phyloP scores from a whole-genome alignment of 495 filamentous ascomycete species.

The Neurospora intermedia region DNA sequence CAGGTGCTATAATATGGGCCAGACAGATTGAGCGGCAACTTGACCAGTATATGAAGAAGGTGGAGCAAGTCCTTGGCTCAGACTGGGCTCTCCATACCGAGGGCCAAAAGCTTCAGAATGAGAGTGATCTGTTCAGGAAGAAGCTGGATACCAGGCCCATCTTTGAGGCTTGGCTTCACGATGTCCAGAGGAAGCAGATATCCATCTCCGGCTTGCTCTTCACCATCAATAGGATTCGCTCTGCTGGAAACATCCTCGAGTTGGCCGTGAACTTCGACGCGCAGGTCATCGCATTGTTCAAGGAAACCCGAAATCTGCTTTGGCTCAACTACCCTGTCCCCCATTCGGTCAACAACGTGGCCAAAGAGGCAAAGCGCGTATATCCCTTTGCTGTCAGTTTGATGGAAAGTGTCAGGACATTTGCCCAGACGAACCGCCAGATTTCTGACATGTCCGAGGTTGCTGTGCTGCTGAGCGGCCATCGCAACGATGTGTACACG shows the following conservation, averaged over 20 bases:
- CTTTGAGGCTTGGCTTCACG: slow-evolving; percentile 88
- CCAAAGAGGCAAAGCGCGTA: slow-evolving; percentile 92
- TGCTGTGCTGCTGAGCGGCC: slow-evolving; percentile 75
- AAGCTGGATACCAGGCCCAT: slow-evolving; percentile 89
- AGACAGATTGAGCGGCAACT: slow-evolving; percentile 93
- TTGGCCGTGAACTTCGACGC: slow-evolving; percentile 92
- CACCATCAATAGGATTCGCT: slow-evolving; percentile 74
- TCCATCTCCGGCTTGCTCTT: slow-evolving; percentile 88
- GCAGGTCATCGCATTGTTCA: slow-evolving; percentile 94
- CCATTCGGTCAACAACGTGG: slow-evolving; percentile 85
- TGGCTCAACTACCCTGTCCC: slow-evolving; percentile 91
- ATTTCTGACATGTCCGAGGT: slow-evolving; percentile 79
- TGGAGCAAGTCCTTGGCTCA: slow-evolving; percentile 86
- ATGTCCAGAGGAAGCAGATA: slow-evolving; percentile 75
- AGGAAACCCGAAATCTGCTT: slow-evolving; percentile 92
- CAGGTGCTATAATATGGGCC: slow-evolving; percentile 94
- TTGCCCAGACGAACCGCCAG: slow-evolving; percentile 72
- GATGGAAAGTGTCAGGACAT: slow-evolving; percentile 92
- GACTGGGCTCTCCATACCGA: slow-evolving; percentile 92
- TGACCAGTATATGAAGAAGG: slow-evolving; percentile 92
- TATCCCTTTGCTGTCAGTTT: slow-evolving; percentile 95
- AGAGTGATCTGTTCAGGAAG: slow-evolving; percentile 84
- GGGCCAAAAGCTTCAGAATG: slow-evolving; percentile 82
- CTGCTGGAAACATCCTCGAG: slow-evolving; percentile 75
- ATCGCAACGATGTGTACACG: slow-evolving; percentile 74